Evolutionary conservation across 768 basidiomycete genomes (phyloP).

Genomic region (Mycena polygramma): DNA sequence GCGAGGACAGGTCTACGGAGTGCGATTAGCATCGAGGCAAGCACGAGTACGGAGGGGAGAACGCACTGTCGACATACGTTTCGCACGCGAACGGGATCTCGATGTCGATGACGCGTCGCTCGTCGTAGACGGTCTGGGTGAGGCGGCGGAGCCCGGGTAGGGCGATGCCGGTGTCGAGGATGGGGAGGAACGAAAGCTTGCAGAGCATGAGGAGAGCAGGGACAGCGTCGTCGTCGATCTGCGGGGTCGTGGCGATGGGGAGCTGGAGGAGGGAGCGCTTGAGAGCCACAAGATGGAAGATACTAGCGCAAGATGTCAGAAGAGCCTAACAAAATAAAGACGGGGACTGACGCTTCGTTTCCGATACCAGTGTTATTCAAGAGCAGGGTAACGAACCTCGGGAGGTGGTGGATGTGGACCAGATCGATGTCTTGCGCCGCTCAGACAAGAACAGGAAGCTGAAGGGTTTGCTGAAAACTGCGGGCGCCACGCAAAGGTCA

Average conservation of each 20-base stretch:
- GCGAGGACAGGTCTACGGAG: constrained; percentile 57
- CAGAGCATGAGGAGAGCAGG: constrained; percentile 65
- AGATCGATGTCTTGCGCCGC: constrained; percentile 63
- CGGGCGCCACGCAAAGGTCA: constrained; percentile 14
- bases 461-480: constrained; percentile 65
- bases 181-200: constrained; percentile 63
- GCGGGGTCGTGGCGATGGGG: constrained; percentile 64
- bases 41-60: background rate
- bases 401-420: constrained; percentile 65
- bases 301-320: constrained; percentile 49
- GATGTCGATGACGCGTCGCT: constrained; percentile 59
- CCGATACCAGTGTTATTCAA: constrained; percentile 68
- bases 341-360: constrained; percentile 67
- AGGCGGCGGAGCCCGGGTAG: constrained; percentile 72
- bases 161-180: constrained; percentile 65
- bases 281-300: constrained; percentile 70
- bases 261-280: constrained; percentile 67
- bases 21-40: background rate
- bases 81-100: constrained; percentile 69
- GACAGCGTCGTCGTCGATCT: constrained; percentile 68
- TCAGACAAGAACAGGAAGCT: constrained; percentile 64
- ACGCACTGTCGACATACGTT: constrained; percentile 65
- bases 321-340: constrained; percentile 7
- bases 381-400: constrained; percentile 59
- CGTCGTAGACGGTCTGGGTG: constrained; percentile 51